phyloP scores from a whole-genome alignment of 768 basidiomycete genomes.

The Sporobolomyces pararoseus region DNA sequence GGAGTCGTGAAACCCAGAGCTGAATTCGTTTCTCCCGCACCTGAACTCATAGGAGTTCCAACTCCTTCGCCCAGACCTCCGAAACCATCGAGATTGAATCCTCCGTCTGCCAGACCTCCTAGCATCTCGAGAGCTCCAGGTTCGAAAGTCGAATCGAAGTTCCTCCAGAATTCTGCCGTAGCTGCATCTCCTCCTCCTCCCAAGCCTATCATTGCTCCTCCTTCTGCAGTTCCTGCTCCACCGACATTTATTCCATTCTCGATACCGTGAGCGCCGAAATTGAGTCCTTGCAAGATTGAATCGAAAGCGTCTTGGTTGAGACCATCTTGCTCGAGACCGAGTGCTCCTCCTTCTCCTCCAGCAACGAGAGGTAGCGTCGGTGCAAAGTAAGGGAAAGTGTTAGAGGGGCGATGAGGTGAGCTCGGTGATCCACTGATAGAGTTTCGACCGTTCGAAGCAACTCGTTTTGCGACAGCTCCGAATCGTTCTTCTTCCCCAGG shows the following conservation, averaged over 20 bases:
- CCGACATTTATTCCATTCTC: background rate
- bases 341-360: no score
- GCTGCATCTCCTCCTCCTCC: background rate
- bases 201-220: background rate
- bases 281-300: conserved; percentile 15
- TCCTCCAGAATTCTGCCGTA: conserved; percentile 25
- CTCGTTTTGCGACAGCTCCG: conserved; percentile 19
- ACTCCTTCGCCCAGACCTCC: background rate
- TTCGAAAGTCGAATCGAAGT: conserved; percentile 22
- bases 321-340: no score
- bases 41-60: background rate
- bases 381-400: conserved; percentile 19
- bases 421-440: background rate
- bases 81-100: background rate
- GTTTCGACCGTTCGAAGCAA: background rate
- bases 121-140: conserved; percentile 14
- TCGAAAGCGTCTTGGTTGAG: conserved; percentile 28
- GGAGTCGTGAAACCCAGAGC: background rate
- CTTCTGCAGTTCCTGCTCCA: background rate
- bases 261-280: background rate
- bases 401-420: background rate
- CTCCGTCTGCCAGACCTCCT: background rate
- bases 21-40: no score
- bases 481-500: conserved; percentile 9
- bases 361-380: conserved; percentile 4